These are phyloP conservation scores for Trapa bicornis DNA, from an alignment of 345 rosid species.

Conservation along the genomic window DNA sequence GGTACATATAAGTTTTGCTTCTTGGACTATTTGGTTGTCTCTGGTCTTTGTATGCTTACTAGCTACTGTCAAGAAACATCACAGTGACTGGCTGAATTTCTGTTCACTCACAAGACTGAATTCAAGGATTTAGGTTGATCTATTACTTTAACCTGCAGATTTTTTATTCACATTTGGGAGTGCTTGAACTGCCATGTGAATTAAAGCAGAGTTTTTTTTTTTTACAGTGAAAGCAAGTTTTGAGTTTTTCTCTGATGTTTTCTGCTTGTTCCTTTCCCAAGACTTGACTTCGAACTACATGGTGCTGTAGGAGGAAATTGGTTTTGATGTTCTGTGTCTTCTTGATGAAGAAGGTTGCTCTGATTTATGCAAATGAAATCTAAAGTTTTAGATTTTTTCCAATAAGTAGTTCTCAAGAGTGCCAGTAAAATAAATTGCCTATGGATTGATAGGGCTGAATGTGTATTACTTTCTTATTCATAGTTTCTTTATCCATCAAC, in stretches of 20 bases:
- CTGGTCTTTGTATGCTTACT: not conserved
- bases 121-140: not conserved
- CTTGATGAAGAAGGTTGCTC: not conserved
- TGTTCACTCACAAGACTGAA: not conserved
- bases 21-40: not conserved
- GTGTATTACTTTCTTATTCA: not conserved
- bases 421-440: not conserved
- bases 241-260: not conserved
- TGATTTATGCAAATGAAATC: too few species aligned
- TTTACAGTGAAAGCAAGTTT: not conserved
- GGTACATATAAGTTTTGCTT: constrained; percentile 20
- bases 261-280: not conserved
- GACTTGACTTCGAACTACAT: not conserved
- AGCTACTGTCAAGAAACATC: not conserved
- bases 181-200: not conserved
- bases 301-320: not conserved
- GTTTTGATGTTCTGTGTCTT: not conserved
- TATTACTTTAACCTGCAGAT: not conserved
- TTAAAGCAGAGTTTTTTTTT: not conserved
- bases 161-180: not conserved
- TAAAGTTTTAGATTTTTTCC: not conserved
- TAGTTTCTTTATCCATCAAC: not conserved
- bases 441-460: not conserved
- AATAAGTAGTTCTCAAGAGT: not conserved
- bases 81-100: not conserved